These are phyloP conservation scores for Ascochyta rabiei DNA, from an alignment of 2,329 filamentous ascomycete genomes.

Conservation along the genomic window DNA sequence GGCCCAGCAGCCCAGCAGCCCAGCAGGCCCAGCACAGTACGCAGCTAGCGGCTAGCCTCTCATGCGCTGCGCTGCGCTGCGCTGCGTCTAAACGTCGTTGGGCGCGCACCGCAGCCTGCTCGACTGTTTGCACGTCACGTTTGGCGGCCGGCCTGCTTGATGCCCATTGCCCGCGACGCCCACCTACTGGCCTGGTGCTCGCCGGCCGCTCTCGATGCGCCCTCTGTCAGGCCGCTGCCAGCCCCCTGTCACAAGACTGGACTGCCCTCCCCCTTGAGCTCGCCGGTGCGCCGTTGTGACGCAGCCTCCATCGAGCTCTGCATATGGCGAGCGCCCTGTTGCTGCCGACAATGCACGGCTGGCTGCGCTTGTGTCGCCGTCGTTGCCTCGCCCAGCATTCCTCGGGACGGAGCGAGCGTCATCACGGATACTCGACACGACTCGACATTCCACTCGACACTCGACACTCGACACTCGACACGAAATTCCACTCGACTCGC, in stretches of 20 bases:
- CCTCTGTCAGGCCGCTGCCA: no score
- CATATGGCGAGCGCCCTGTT: conserved; percentile 2
- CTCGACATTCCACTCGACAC: no score
- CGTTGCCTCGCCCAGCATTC: conserved; percentile 12
- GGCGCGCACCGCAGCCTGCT: conserved; percentile 24
- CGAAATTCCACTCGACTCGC: no score
- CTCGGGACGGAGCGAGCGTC: conserved; percentile 5
- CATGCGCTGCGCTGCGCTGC: conserved; percentile 20
- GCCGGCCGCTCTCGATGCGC: neutral
- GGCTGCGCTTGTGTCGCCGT: conserved; percentile 14
- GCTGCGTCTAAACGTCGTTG: conserved; percentile 33
- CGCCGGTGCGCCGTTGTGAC: conserved; percentile 9
- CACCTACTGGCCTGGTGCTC: conserved; percentile 6
- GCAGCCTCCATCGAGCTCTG: conserved; percentile 3
- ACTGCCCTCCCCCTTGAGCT: neutral
- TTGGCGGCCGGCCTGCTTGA: neutral
- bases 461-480: no score
- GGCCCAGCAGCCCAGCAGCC: no score
- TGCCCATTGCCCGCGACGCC: no score
- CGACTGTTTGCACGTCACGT: no score
- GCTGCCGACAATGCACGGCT: neutral
- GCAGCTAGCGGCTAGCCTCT: no score
- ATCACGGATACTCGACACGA: no score
- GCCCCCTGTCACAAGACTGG: conserved; percentile 12
- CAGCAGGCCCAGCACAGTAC: conserved; percentile 17